Evolutionary conservation across 148 eudicot species (phyloP), one percentile per base, ranked within the genome.

Genomic region (Camellia sinensis): DNA sequence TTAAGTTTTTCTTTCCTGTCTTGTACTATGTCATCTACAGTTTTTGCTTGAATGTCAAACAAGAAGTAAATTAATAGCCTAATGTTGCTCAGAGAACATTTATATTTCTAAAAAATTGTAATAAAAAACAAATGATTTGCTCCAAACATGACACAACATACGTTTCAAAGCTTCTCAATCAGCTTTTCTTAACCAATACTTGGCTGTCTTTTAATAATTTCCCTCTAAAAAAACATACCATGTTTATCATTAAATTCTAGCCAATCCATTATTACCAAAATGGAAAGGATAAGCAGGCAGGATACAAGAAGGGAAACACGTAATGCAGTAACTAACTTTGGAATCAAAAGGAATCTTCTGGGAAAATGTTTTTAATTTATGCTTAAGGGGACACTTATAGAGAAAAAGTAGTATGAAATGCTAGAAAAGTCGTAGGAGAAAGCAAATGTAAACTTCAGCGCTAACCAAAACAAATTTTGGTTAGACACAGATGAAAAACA

Each of bases 1-100:
- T 12, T 29, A 73, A 14, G 6, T 29, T 29, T 72, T 15, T 54
- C 22, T 29, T 37, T 46, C 15, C 37, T 66, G 54, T 54, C 17
- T 41, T 29, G 7, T 9, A 53, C 8, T 54, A 7, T 54, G 3
- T 72, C 59, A 73, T 37, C 59, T 53, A 54, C 21, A 2, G 12
- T 29, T 54, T 72, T 59, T 56, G 29, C 63, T 45, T 73, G 43
- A 53, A 73, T 73, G 62, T 54, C 59, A 22, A 66, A 53, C 43
- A 29, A 13, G 15, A 29, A n/a, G n/a, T 19, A 21, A 71, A 71
- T 71, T 29, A 29, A 71, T 50, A 19, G 57, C 74, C 14, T 46
- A 50, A 50, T 71, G 74, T 14, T 68, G 46, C 50, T 71, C 53
- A 46, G 5, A 19, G 57, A 71, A 13, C 2, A 71, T 19, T 18